These are phyloP conservation scores for Trichoderma pleuroti DNA, from an alignment of 2,329 filamentous ascomycete species.

Conservation along the genomic window DNA sequence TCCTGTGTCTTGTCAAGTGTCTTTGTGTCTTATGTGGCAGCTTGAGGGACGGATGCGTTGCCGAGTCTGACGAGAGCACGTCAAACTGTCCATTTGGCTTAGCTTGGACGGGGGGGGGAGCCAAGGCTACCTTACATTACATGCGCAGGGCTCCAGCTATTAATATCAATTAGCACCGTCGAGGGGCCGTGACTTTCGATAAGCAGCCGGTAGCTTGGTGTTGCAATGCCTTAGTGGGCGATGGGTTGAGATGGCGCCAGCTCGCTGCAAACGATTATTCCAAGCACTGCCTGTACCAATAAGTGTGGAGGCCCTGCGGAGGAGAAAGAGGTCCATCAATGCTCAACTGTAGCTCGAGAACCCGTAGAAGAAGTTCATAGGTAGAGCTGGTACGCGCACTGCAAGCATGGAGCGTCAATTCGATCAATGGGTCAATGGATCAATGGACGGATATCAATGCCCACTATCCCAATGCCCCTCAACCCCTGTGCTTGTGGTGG, in stretches of 20 bases:
- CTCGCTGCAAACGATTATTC: neutral
- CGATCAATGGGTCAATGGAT: neutral
- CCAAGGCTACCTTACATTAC: neutral
- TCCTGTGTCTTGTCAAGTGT: neutral
- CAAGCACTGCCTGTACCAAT: neutral
- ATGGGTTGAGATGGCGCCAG: neutral
- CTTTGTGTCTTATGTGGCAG: slow-evolving; percentile 9
- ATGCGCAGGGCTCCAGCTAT: neutral
- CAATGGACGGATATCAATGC: too few relatives aligned
- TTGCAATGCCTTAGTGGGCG: neutral
- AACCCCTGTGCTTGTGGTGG: neutral
- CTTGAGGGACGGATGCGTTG: slow-evolving; percentile 9
- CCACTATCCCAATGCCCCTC: neutral
- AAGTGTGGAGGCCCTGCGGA: neutral
- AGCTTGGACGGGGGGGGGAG: neutral
- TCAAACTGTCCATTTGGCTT: neutral
- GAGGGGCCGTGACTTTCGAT: neutral
- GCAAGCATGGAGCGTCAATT: neutral
- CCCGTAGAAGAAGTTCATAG: neutral
- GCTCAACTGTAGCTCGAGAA: neutral
- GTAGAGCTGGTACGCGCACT: too few relatives aligned
- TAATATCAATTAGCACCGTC: neutral
- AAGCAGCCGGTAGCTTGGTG: neutral
- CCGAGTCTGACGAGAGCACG: slow-evolving; percentile 10
- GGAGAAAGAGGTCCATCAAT: neutral